Conservation (phyloP, 2,329 filamentous ascomycete genomes). For the Fusarium praegraminearum region DNA sequence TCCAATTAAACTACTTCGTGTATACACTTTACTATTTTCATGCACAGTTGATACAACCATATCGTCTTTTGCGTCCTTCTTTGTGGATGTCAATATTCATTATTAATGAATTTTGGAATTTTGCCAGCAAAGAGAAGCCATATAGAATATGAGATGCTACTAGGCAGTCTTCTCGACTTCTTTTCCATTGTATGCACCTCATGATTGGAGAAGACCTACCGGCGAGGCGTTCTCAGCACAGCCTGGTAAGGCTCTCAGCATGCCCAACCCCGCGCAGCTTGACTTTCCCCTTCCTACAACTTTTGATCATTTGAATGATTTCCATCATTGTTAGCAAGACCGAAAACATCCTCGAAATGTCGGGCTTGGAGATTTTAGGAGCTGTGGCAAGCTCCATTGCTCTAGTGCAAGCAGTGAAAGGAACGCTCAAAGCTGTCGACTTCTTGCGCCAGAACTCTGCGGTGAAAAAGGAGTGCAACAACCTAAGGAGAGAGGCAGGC, state of each 20-base stretch:
- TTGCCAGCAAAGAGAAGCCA: not conserved
- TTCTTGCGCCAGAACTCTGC: conserved; percentile 3
- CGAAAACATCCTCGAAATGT: not conserved
- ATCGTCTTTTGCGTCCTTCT: not conserved
- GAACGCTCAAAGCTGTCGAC: conserved; percentile 19
- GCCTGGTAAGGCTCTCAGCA: conserved; percentile 6
- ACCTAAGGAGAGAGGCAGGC: not conserved
- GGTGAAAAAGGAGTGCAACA: conserved; percentile 6
- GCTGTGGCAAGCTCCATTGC: conserved; percentile 30
- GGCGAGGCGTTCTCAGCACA: not conserved
- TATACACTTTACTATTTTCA: not conserved
- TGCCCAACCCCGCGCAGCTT: not conserved
- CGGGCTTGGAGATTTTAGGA: conserved; percentile 26
- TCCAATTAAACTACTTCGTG: not conserved
- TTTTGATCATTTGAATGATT: not conserved
- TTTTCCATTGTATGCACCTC: not conserved
- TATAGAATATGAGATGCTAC: not conserved
- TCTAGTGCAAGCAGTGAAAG: conserved; percentile 14
- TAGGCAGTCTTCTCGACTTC: not conserved
- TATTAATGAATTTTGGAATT: not conserved
- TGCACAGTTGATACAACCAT: too few species aligned
- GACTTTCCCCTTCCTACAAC: not conserved
- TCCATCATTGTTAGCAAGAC: not conserved
- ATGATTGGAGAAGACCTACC: not conserved
- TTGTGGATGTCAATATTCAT: not conserved